phyloP scores from a whole-genome alignment of 2,329 filamentous ascomycete species.

The Cercospora sp. region DNA sequence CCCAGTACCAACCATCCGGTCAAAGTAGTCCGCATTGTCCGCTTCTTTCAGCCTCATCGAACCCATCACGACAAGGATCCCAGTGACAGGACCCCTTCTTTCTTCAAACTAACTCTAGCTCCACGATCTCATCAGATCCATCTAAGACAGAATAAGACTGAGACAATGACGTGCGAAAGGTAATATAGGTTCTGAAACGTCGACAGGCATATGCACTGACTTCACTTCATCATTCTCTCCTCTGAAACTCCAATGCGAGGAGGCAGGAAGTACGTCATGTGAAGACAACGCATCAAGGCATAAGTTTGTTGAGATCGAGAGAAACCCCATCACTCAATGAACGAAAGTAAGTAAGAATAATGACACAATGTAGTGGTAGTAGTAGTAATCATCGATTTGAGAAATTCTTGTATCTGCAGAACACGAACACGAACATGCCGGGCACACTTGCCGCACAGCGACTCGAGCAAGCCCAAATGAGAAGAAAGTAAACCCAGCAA shows the following conservation, averaged over 20 bases:
- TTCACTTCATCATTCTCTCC: neutral
- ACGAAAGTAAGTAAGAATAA: too few species aligned
- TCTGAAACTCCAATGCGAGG: neutral
- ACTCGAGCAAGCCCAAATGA: neutral
- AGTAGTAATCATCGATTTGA: neutral
- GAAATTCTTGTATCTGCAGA: neutral
- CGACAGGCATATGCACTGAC: neutral
- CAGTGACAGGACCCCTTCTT: neutral
- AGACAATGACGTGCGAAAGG: neutral
- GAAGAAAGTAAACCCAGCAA: neutral
- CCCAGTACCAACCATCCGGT: neutral
- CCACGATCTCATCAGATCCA: neutral
- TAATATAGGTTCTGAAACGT: neutral
- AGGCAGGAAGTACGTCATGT: neutral
- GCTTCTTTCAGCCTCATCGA: neutral
- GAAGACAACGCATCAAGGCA: neutral
- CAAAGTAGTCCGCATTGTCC: neutral
- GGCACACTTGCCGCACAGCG: neutral
- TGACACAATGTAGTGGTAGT: too few species aligned
- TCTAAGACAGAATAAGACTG: neutral
- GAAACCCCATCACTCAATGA: too few species aligned
- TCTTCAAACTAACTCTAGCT: neutral
- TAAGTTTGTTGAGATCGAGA: neutral
- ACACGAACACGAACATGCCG: neutral
- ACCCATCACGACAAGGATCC: neutral